A percentile compares a stretch with the other conserved stretches of the same genome.
Conservation (phyloP, 2,329 filamentous ascomycete genomes). For the Cryphonectria carpinicola region DNA sequence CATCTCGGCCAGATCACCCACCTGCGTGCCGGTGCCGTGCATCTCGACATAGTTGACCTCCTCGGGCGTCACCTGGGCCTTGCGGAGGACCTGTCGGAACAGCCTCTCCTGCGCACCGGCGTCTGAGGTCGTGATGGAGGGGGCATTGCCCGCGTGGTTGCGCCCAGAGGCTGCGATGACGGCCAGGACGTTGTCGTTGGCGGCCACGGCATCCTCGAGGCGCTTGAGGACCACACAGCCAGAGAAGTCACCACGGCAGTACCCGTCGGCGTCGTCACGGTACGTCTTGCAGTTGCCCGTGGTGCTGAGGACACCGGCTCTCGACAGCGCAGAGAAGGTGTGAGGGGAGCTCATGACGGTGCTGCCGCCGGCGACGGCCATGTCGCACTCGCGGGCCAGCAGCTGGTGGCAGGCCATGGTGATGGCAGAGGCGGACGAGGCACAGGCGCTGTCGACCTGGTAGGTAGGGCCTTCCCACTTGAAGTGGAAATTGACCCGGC, state of each 20-base stretch:
- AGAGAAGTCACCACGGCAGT: slow-evolving; percentile 55
- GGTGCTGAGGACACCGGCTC: slow-evolving; percentile 39
- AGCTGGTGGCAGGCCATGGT: slow-evolving; percentile 42
- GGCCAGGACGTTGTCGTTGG: slow-evolving; percentile 50
- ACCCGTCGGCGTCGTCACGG: slow-evolving; percentile 47
- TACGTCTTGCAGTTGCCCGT: slow-evolving; percentile 41
- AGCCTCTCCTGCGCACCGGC: slow-evolving; percentile 36
- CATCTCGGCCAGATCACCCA: slow-evolving; percentile 42
- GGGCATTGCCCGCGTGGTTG: slow-evolving; percentile 47
- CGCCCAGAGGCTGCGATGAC: slow-evolving; percentile 44
- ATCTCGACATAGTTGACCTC: slow-evolving; percentile 41
- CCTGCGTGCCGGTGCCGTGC: slow-evolving; percentile 50
- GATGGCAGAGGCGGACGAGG: slow-evolving; percentile 42
- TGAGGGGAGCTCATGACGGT: slow-evolving; percentile 37
- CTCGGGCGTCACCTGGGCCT: slow-evolving; percentile 32
- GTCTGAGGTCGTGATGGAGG: slow-evolving; percentile 37
- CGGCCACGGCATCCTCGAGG: slow-evolving; percentile 49
- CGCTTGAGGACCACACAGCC: slow-evolving; percentile 52
- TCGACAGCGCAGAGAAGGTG: slow-evolving; percentile 32
- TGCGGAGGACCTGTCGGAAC: slow-evolving; percentile 38
- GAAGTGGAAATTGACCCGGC: slow-evolving; percentile 41
- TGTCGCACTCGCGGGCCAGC: slow-evolving; percentile 35
- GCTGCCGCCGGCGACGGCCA: slow-evolving; percentile 40
- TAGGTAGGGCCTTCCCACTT: slow-evolving; percentile 41
- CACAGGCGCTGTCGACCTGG: slow-evolving; percentile 43